Base-by-base conservation (phyloP, 768 basidiomycete species). In the Boletus pseudopeckii region DNA sequence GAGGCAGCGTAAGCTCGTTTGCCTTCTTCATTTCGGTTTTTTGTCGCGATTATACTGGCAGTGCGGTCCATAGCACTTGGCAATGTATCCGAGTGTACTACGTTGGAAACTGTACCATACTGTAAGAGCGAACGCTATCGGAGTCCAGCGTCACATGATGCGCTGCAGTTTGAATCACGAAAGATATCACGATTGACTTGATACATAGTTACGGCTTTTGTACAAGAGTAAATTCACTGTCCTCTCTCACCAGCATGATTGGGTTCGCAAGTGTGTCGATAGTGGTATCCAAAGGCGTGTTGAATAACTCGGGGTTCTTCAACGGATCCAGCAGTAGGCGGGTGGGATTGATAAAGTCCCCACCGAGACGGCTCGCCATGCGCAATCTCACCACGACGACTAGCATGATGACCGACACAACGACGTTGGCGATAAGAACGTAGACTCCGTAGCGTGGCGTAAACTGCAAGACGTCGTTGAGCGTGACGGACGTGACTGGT, bases 1-100 rank as follows among this genome's bases (percentile, higher is more conserved):
- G 63, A 63, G 33, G 44, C n/a, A 33, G 41, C 5, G 18, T 63
- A 24, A 57, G 26, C 9, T 26, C 15, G 18, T 22, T 36, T 20
- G 17, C 37, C 22, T 15, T 37, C 33, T 24, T 34, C 17, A 11
- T 34, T 17, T n/a, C 7, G 44, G 5, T 11, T 45, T 13, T 44
- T 44, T 7, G n/a, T 26, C n/a, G 24, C 43, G 11, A 28, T 17
- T 26, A 26, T 11, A 26, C 42, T n/a, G 41, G 22, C 8, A 7
- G 41, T 22, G 39, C 11, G 15, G 40, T 22, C 22, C 40, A 17
- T 42, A 6, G 10, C 18, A 17, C 32, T 9, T 2, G 5, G n/a
- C n/a, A n/a, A n/a, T 33, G 32, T 17, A 36, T 46, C 20, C 14
- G 32, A 36, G 22, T 26, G 46, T 47, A 48, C 8, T 32, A 22